These are phyloP conservation scores for Brassica balearica DNA, from an alignment of 441 rosid species.

Conservation along the genomic window DNA sequence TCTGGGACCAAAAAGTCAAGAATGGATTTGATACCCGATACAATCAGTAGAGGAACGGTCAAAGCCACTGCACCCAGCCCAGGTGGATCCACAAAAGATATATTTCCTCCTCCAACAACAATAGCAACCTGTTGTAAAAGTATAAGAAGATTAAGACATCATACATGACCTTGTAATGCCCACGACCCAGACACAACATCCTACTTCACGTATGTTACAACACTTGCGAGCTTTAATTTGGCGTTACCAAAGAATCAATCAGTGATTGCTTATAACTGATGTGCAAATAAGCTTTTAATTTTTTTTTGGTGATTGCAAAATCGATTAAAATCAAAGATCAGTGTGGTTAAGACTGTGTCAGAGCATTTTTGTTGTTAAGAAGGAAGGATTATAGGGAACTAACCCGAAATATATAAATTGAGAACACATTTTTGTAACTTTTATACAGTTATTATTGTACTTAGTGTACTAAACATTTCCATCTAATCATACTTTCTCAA, in stretches of 20 bases:
- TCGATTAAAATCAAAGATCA: background rate
- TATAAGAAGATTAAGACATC: no score
- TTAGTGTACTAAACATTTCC: background rate
- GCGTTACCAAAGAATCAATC: background rate
- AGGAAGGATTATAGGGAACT: background rate
- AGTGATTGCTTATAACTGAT: background rate
- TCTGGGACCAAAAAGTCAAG: background rate
- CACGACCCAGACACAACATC: constrained; percentile 12
- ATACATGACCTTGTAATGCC: background rate
- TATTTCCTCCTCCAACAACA: constrained; percentile 92
- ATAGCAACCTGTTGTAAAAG: constrained; percentile 67
- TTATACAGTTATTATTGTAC: background rate
- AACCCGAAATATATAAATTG: background rate
- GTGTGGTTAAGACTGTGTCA: background rate
- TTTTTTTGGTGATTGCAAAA: no score
- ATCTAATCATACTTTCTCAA: background rate
- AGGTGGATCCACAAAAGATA: constrained; percentile 85
- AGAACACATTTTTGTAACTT: background rate
- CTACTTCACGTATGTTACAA: background rate
- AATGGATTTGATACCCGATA: constrained; percentile 58
- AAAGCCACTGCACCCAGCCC: constrained; percentile 95
- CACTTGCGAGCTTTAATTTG: background rate
- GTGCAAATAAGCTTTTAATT: background rate
- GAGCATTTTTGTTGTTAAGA: background rate
- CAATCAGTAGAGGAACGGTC: constrained; percentile 93